Evolutionary conservation across 352 stramenopile genomes (phyloP), one percentile per base, ranked within the genome.

Genomic region (Globisporangium camurandrum): DNA sequence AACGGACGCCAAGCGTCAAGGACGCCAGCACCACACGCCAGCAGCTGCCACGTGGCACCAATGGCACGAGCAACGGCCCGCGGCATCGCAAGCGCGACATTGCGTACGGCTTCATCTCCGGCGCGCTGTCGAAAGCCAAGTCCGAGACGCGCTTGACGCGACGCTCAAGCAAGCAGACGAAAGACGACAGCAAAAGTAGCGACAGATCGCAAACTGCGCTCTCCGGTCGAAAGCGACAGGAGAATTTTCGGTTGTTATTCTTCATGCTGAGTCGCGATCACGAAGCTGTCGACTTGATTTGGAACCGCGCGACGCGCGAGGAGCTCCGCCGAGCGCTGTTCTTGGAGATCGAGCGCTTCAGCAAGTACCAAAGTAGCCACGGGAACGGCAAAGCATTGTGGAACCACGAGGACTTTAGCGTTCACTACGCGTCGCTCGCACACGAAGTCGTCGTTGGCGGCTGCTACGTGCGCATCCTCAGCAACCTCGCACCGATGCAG

Each of bases 231-330:
- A 52, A 58, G 16, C 54, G 65, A 28, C 67, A 70, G 20, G 91
- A 98, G 49, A 98, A 98, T 61, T 98, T 98, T 54, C 69, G 81
- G n/a, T 67, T 97, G 8, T 72, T 98, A 28, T 98, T 98, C 62
- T 87, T 96, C 64, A 88, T 96, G 56, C 69, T 98, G 4, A 81
- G 69, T n/a, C 61, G 93, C 49, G 89, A 98, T 47, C 92, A 98
- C 58, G 69, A 91, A 42, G 64, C 82, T 2, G 76, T 97, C 7
- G 88, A 98, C 54, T 64, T 98, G 44, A 93, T 98, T 52, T 98
- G 95, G 95, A 98, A 93, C 56, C 67, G 84, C 24, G 61, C 78
- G 48, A 97, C 91, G 1, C 69, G 93, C 22, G 70, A 79, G 8
- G 93, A 98, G 54, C 72, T 98, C 38, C 82, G 85, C 9, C 73